Percentiles rank a stretch among this genome's conserved stretches.
Conservation (phyloP, 2,329 filamentous ascomycete species). For the Beauveria rudraprayagi region DNA sequence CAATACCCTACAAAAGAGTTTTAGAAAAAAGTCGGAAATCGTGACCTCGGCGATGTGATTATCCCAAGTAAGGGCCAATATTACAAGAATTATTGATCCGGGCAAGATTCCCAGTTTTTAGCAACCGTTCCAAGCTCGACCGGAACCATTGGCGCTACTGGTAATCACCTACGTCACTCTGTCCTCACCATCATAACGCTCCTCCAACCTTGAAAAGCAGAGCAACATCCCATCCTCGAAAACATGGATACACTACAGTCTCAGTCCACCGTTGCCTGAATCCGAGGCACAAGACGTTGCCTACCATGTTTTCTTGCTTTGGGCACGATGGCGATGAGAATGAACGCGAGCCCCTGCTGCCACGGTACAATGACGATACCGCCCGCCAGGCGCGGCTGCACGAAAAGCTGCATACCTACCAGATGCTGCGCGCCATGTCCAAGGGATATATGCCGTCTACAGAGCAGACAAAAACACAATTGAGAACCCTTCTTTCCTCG, state of each 20-base stretch:
- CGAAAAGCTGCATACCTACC: conserved; percentile 86
- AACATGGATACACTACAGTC: background rate
- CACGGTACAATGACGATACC: conserved; percentile 77
- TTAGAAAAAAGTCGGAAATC: too few relatives aligned
- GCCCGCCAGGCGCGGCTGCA: conserved; percentile 67
- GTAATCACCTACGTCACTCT: conserved; percentile 9
- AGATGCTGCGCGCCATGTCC: conserved; percentile 75
- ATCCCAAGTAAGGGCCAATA: too few relatives aligned
- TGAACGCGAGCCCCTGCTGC: conserved; percentile 72
- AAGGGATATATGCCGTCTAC: conserved; percentile 90
- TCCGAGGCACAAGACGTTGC: background rate
- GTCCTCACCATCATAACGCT: background rate
- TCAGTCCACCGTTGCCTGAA: background rate
- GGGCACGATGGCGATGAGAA: conserved; percentile 40
- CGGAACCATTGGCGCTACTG: background rate
- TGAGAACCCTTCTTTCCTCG: conserved; percentile 69
- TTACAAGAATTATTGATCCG: too few relatives aligned
- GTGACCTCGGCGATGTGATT: too few relatives aligned
- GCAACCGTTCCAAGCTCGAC: background rate
- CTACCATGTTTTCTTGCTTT: conserved; percentile 54
- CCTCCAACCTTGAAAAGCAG: background rate
- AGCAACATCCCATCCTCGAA: too few relatives aligned
- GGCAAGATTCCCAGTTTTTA: background rate
- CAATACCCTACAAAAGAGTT: too few relatives aligned
- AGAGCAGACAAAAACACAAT: conserved; percentile 70